These are phyloP conservation scores for Fusarium brachygibbosum DNA, from an alignment of 2,329 filamentous ascomycete genomes.

Conservation along the genomic window DNA sequence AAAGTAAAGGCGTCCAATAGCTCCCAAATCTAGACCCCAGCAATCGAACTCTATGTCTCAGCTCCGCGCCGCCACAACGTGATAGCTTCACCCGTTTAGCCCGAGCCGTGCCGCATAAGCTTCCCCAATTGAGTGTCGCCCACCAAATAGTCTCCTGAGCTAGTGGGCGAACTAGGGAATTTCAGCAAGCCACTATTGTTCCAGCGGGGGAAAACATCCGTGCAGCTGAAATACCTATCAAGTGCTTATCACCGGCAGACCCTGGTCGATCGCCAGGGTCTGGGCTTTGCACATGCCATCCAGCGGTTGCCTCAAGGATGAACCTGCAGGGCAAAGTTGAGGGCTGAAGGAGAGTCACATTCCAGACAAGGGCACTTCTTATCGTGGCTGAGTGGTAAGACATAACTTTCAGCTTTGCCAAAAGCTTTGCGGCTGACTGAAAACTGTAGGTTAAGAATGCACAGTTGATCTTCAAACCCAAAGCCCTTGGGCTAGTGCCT, in stretches of 20 bases:
- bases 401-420: background rate
- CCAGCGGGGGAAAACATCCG: background rate
- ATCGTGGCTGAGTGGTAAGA: background rate
- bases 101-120: conserved; percentile 8
- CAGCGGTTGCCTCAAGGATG: too few relatives aligned
- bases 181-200: conserved; percentile 15
- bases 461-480: background rate
- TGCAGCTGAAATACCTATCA: conserved; percentile 3
- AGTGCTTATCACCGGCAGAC: background rate
- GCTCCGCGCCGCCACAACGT: background rate
- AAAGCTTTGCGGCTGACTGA: background rate
- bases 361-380: background rate
- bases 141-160: conserved; percentile 1
- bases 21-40: background rate
- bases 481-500: too few relatives aligned
- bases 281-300: background rate
- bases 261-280: background rate
- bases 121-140: too few relatives aligned
- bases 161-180: conserved; percentile 7
- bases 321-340: background rate
- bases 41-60: background rate
- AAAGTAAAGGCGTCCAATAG: background rate
- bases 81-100: background rate
- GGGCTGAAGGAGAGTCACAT: background rate
- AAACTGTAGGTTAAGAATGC: background rate